Base-by-base conservation (phyloP, 148 eudicot species). In the Persicaria maculosa region DNA sequence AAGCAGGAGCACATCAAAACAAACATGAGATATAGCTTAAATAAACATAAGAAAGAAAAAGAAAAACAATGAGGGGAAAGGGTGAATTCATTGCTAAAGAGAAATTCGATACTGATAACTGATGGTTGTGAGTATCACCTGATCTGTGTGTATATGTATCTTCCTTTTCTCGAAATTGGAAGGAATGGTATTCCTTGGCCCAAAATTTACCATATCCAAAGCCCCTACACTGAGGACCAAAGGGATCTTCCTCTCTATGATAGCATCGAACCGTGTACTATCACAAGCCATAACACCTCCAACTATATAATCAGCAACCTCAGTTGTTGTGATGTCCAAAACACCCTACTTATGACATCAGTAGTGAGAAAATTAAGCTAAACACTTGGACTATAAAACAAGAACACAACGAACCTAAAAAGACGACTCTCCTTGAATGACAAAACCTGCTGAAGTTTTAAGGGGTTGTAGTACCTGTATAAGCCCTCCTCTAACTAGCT, bases 251-350 rank as follows among this genome's bases (percentile, higher is more conserved):
- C 85, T 86, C 78, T 88, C 97, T 75, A 89, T 57, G 19, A 88
- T 85, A 64, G 91, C 84, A 83, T 90, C 97, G 81, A 95, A 95
- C 47, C 97, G 99, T 61, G 94, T 86, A 77, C 74, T 74, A 47
- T 95, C 97, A 80, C 99, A 95, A 54, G 99, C 99, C 97, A 95
- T 90, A 79, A 90, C 84, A 75, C 99, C 99, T 72, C 99, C 99
- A 83, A 90, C 97, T 31, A 90, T 50, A 79, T 90, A 79, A 85
- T 95, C 99, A 65, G 99, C 99, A 48, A 95, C 94, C 86, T 95
- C 99, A 14, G 97, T 92, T 77, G 97, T 95, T 58, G 99, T 95
- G 72, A 95, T 83, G 81, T 95, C 99, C 97, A 95, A 80, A 77
- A 89, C 97, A 40, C 99, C 99, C 99, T 95, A 78, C 58, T 47